Conservation (phyloP, 345 rosid species). For the Eucalyptus erythrocorys region DNA sequence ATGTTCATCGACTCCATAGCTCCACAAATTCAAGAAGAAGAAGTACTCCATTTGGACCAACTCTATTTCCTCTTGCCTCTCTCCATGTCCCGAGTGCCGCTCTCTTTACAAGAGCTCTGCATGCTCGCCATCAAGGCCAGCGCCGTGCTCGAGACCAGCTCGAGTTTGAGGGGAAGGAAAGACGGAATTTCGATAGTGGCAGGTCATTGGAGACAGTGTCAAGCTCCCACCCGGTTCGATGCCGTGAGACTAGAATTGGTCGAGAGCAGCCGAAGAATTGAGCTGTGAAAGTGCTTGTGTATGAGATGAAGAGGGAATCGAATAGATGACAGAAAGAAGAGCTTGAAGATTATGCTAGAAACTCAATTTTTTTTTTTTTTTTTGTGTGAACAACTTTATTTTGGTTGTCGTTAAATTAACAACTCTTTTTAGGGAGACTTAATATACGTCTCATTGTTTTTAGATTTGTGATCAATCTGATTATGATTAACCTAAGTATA, state of each 20-base stretch:
- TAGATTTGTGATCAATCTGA: neutral
- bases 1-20: neutral
- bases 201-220: neutral
- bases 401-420: neutral
- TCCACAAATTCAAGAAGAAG: neutral
- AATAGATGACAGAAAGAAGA: neutral
- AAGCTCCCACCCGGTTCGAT: neutral
- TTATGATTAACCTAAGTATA: neutral
- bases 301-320: neutral
- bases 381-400: neutral
- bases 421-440: neutral
- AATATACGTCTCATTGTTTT: neutral
- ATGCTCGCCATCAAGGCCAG: neutral
- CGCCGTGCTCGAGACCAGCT: neutral
- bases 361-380: neutral
- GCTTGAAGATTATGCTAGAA: neutral
- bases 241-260: neutral
- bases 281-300: neutral
- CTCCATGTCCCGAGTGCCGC: constrained; percentile 25
- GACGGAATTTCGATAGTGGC: neutral
- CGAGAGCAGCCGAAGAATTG: neutral
- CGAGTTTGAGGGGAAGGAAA: neutral
- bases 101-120: neutral
- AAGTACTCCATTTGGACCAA: neutral
- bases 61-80: constrained; percentile 52